Percentiles rank a stretch among this genome's conserved stretches.
These are phyloP conservation scores for Rubus idaeus DNA, from an alignment of 306 rosid genomes.

Conservation along the genomic window DNA sequence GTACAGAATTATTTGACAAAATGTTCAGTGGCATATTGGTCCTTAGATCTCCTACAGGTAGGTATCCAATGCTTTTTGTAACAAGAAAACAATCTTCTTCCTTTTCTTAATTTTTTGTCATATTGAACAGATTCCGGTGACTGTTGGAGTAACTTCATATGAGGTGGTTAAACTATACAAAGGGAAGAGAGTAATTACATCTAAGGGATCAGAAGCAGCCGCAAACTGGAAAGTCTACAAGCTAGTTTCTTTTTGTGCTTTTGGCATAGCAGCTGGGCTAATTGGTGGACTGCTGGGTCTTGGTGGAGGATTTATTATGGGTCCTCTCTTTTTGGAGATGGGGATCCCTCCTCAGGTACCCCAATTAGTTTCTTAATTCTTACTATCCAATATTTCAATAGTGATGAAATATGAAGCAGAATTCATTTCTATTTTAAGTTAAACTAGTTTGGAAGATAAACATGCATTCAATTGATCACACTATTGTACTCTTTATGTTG, in stretches of 20 bases:
- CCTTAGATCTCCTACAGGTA: conserved; percentile 53
- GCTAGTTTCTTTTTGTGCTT: conserved; percentile 34
- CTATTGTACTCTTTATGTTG: neutral
- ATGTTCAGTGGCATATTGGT: conserved; percentile 54
- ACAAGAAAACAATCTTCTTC: neutral
- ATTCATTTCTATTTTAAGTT: neutral
- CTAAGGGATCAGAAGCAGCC: conserved; percentile 46
- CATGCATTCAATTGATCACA: no score
- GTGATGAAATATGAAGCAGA: neutral
- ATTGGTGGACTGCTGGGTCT: conserved; percentile 72
- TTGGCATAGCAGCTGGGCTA: conserved; percentile 58
- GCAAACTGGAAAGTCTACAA: conserved; percentile 31
- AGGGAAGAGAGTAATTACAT: conserved; percentile 53
- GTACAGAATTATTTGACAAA: conserved; percentile 41
- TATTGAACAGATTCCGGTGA: conserved; percentile 19
- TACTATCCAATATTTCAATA: neutral
- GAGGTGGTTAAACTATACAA: conserved; percentile 57
- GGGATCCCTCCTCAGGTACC: conserved; percentile 77
- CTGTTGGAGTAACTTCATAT: conserved; percentile 53
- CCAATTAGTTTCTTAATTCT: neutral
- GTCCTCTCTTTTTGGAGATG: conserved; percentile 71
- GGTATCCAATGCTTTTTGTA: neutral
- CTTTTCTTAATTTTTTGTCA: conserved; percentile 1
- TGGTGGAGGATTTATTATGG: conserved; percentile 79
- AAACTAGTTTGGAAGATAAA: no score